Percentiles rank a stretch among this genome's conserved stretches.
Conservation (phyloP, 2,329 filamentous ascomycete genomes). For the Sporothrix brasiliensis region DNA sequence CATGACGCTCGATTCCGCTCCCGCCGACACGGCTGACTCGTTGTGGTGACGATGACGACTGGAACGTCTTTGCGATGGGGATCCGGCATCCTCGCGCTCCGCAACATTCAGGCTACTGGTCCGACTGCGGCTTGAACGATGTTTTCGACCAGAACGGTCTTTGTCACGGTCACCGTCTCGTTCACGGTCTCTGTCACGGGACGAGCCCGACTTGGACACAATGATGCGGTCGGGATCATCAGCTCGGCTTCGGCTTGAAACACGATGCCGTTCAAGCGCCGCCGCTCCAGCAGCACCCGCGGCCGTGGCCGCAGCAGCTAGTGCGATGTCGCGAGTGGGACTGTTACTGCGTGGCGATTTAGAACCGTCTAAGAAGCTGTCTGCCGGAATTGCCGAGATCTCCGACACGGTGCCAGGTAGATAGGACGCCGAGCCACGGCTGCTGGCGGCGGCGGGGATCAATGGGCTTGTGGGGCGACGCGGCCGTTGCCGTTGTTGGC, state of each 20-base stretch:
- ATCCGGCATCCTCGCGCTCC: conserved; percentile 55
- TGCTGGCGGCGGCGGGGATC: conserved; percentile 62
- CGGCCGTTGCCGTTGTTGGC: conserved; percentile 54
- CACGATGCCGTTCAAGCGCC: conserved; percentile 46
- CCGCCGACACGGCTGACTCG: conserved; percentile 56
- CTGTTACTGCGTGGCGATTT: conserved; percentile 52
- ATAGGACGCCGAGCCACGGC: conserved; percentile 61
- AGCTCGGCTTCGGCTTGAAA: conserved; percentile 43
- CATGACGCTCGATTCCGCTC: conserved; percentile 57
- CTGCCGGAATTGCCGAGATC: conserved; percentile 73
- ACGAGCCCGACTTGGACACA: conserved; percentile 38
- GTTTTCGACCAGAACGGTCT: conserved; percentile 51
- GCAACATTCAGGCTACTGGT: conserved; percentile 50
- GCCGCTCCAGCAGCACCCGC: conserved; percentile 48
- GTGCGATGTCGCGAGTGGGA: conserved; percentile 47
- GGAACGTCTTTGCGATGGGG: conserved; percentile 52
- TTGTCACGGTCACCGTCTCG: conserved; percentile 37
- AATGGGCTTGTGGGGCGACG: conserved; percentile 65
- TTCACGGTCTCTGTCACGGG: conserved; percentile 25
- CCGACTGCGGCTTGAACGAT: conserved; percentile 53
- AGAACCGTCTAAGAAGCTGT: conserved; percentile 65
- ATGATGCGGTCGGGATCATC: conserved; percentile 48
- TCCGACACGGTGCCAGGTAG: conserved; percentile 73
- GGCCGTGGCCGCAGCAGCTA: conserved; percentile 46
- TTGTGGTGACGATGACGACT: conserved; percentile 55